A percentile compares a stretch with the other conserved stretches of the same genome.
These are phyloP conservation scores for Thalassiosira exigua DNA, from an alignment of 352 stramenopile species.

Conservation along the genomic window DNA sequence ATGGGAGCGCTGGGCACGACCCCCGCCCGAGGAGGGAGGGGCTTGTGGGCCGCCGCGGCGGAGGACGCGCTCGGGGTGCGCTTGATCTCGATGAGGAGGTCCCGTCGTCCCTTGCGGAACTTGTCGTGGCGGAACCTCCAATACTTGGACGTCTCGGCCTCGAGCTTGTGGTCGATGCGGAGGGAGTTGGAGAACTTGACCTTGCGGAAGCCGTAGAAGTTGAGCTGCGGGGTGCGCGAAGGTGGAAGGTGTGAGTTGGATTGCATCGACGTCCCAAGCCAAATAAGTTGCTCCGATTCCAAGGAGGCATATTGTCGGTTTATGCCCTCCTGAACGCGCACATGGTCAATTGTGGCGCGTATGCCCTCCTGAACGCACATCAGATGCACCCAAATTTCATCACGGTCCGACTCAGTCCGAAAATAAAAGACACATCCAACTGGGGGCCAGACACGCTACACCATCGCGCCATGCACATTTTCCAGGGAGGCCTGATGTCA, in stretches of 20 bases:
- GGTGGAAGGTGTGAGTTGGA: too few species aligned
- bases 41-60: not conserved
- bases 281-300: constrained; percentile 91
- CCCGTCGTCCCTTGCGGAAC: constrained; percentile 64
- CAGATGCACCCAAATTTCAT: too few species aligned
- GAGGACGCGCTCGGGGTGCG: constrained; percentile 43
- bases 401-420: too few species aligned
- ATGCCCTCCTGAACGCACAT: too few species aligned
- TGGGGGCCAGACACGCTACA: too few species aligned
- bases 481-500: too few species aligned
- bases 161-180: constrained; percentile 68
- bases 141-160: constrained; percentile 73
- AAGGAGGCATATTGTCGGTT: constrained; percentile 86
- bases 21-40: not conserved
- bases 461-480: too few species aligned
- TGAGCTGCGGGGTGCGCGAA: too few species aligned
- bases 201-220: constrained; percentile 89
- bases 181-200: constrained; percentile 77
- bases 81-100: constrained; percentile 79
- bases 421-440: too few species aligned
- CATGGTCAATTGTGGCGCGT: too few species aligned
- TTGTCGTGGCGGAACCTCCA: constrained; percentile 81
- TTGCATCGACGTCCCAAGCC: constrained; percentile 87
- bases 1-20: not conserved
- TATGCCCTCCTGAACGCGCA: too few species aligned